Percentiles rank a stretch among this genome's conserved stretches.
phyloP scores from a whole-genome alignment of 73 alveolate genomes.

The Symbiodinium pilosum region DNA sequence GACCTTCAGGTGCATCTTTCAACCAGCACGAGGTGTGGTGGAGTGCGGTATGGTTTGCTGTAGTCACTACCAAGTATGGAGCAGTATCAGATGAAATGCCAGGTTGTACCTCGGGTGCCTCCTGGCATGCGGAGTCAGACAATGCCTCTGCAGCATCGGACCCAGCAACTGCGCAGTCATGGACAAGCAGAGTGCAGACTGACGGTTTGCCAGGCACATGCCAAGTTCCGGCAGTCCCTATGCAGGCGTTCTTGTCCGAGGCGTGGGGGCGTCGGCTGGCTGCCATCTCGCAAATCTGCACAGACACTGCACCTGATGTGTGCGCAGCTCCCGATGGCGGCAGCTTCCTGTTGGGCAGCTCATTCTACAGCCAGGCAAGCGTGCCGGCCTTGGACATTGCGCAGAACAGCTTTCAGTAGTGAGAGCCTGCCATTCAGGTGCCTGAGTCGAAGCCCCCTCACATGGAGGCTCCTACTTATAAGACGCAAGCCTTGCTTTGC shows the following conservation, averaged over 20 bases:
- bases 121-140: neutral
- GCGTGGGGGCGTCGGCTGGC: neutral
- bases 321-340: conserved; percentile 85
- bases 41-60: neutral
- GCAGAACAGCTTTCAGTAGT: too few relatives aligned
- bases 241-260: conserved; percentile 80
- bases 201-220: conserved; percentile 6
- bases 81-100: neutral
- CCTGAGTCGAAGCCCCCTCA: neutral
- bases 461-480: neutral
- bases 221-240: conserved; percentile 65
- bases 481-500: neutral
- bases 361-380: conserved; percentile 69
- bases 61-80: too few relatives aligned
- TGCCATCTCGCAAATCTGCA: too few relatives aligned
- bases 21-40: conserved; percentile 61
- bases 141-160: neutral
- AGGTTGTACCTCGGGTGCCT: neutral
- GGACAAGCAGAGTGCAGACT: neutral
- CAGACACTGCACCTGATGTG: neutral
- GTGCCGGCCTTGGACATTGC: neutral
- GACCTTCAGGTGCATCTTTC: conserved; percentile 47
- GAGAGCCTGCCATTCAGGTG: neutral
- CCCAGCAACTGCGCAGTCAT: neutral
- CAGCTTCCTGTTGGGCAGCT: conserved; percentile 84